Conservation (phyloP, 179 eudicot species). For the Carnegiea gigantea region DNA sequence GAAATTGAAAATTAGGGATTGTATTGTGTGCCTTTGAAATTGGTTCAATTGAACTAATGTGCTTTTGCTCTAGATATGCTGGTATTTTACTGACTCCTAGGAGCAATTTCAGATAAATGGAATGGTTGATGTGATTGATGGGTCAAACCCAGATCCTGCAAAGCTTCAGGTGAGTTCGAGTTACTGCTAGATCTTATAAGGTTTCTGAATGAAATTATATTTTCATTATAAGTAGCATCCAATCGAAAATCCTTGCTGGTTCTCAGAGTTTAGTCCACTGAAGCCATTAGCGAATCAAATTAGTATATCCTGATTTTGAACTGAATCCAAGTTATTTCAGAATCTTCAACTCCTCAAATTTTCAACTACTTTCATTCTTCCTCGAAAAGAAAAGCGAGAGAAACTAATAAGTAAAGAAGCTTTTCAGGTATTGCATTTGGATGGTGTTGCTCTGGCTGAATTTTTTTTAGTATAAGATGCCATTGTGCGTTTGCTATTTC, state of each 20-base stretch:
- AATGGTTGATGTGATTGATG: conserved; percentile 64
- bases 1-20: too few species aligned
- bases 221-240: not conserved
- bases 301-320: not conserved
- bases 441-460: not conserved
- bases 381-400: not conserved
- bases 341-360: not conserved
- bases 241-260: not conserved
- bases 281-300: not conserved
- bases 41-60: not conserved
- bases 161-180: conserved; percentile 61
- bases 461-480: too few species aligned
- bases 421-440: not conserved
- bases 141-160: conserved; percentile 53
- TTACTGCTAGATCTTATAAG: not conserved
- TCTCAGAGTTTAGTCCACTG: not conserved
- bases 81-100: conserved; percentile 94
- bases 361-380: not conserved
- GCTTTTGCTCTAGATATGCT: conserved; percentile 58
- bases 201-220: not conserved
- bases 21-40: too few species aligned
- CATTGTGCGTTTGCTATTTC: too few species aligned
- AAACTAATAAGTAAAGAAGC: not conserved
- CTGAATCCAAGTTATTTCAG: not conserved
- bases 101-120: conserved; percentile 88